These are phyloP conservation scores for Hypsizygus marmoreus DNA, from an alignment of 768 basidiomycete genomes.

Conservation along the genomic window DNA sequence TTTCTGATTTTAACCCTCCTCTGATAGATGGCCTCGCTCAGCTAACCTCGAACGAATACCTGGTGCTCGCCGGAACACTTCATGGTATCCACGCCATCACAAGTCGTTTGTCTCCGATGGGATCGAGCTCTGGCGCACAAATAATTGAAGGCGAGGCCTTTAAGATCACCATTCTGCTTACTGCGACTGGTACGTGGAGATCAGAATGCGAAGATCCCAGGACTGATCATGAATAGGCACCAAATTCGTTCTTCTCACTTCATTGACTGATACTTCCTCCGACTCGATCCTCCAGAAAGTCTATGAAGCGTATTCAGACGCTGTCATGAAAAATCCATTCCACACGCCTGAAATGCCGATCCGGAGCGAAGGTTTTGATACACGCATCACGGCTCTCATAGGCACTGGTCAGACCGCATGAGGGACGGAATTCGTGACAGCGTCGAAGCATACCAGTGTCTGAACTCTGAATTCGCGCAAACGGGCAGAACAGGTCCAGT, in stretches of 20 bases:
- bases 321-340: slow-evolving; percentile 99
- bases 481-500: too few species aligned
- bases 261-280: slow-evolving; percentile 69
- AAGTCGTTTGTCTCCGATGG: slow-evolving; percentile 82
- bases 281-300: slow-evolving; percentile 77
- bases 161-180: slow-evolving; percentile 90
- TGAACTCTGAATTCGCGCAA: too few species aligned
- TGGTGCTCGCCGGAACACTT: slow-evolving; percentile 93
- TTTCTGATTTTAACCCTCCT: slow-evolving; percentile 5
- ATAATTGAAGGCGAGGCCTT: slow-evolving; percentile 96
- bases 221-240: slow-evolving; percentile 77
- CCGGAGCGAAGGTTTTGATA: slow-evolving; percentile 86
- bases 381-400: slow-evolving; percentile 61
- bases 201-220: too few species aligned
- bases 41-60: slow-evolving; percentile 90
- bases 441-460: too few species aligned
- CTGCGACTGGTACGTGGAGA: slow-evolving; percentile 72
- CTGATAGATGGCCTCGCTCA: slow-evolving; percentile 84
- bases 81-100: slow-evolving; percentile 99
- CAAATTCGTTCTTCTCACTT: slow-evolving; percentile 92
- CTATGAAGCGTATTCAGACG: slow-evolving; percentile 92
- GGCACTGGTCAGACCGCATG: slow-evolving; percentile 41
- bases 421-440: too few species aligned
- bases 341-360: slow-evolving; percentile 99
- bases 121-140: slow-evolving; percentile 83